Base-by-base conservation (phyloP, 345 rosid genomes). In the Eucalyptus pauciflora region DNA sequence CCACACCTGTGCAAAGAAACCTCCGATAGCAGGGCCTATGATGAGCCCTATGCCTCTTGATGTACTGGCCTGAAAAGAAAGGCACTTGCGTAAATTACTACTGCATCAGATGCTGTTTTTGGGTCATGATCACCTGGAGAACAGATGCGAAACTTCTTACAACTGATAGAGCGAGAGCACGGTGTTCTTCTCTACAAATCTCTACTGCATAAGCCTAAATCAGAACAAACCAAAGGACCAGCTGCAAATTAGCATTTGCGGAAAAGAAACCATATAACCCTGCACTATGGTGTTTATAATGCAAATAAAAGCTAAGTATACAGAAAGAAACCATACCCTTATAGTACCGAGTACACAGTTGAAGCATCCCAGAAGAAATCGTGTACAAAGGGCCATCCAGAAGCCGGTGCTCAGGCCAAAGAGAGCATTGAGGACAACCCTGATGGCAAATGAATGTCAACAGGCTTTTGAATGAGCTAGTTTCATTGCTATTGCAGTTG, bases 281-380 rank as follows among this genome's bases (percentile, higher is more conserved):
- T 20, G 85, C 85, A 20, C 48, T 76, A 41, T 45, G 45, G 48
- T 41, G 48, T 41, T 41, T 76, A 76, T 41, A 20, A 76, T 76
- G 83, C 46, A 76, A 41, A 41, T 76, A 20, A 3, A 20, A 69
- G 24, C 81, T 69, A 33, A 71, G 46, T 22, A 86, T n/a, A 45
- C 45, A 25, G 69, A 51, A n/a, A 87, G 86, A 51, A 79, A 50
- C 56, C 52, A 51, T 88, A 90, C 91, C 91, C 91, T 88, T 46
- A 90, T 86, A 7, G 90, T 88, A 80, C 90, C 90, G 8, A 88
- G 91, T 13, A 90, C 88, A 86, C 91, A 71, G 41, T 86, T 86
- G 80, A 90, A 90, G 86, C 91, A 90, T 76, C 91, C 91, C 46
- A 88, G 91, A 86, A 90, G 87, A 86, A 90, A 90, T 48, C 91